phyloP scores from a whole-genome alignment of 202 grass and related monocot species.

The Setaria viridis region DNA sequence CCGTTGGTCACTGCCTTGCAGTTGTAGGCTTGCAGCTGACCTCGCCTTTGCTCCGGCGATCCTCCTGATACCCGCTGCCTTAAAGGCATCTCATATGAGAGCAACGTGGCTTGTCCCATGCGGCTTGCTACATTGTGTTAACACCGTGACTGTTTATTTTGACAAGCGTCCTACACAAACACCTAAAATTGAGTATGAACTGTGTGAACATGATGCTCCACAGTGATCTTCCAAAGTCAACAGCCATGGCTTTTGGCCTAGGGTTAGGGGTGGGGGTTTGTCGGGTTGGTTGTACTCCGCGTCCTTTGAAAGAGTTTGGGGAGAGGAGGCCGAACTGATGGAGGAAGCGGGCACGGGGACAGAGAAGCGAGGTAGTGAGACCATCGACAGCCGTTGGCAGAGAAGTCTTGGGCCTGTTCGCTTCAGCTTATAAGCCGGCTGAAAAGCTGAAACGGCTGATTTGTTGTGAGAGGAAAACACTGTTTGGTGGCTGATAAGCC shows the following conservation, averaged over 20 bases:
- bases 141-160: not conserved
- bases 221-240: not conserved
- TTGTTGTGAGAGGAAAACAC: too few relatives aligned
- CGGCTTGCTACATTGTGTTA: not conserved
- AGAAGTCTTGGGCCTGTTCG: too few relatives aligned
- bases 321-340: too few relatives aligned
- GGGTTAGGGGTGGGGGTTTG: not conserved
- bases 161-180: not conserved
- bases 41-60: not conserved
- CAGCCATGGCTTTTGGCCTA: not conserved
- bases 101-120: not conserved
- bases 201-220: not conserved
- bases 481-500: too few relatives aligned
- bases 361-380: too few relatives aligned
- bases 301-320: too few relatives aligned
- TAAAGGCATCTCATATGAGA: not conserved
- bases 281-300: too few relatives aligned
- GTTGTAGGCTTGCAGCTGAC: not conserved
- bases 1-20: not conserved
- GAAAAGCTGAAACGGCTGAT: too few relatives aligned
- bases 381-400: too few relatives aligned
- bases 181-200: too few relatives aligned
- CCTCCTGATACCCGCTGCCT: not conserved
- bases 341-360: too few relatives aligned
- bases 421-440: too few relatives aligned